Conservation (phyloP, 768 basidiomycete species). For the Zangia roseola region DNA sequence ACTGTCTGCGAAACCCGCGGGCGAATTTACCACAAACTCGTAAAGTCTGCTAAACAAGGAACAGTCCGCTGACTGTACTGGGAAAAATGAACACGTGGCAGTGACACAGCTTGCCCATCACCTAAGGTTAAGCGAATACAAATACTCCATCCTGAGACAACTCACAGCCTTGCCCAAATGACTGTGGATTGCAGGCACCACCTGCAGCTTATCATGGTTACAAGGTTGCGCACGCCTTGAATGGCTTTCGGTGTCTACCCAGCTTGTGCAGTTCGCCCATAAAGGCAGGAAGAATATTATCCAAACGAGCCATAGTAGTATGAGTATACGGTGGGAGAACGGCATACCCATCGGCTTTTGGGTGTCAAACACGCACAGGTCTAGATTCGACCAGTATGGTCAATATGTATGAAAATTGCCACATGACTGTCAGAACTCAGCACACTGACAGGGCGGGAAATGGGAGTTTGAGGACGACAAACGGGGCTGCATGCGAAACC, state of each 20-base stretch:
- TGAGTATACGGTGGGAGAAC: slow-evolving; percentile 1
- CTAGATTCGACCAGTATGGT: neutral
- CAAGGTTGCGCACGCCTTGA: too few species aligned
- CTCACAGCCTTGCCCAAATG: slow-evolving; percentile 11
- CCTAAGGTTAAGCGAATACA: slow-evolving; percentile 22
- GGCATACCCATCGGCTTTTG: slow-evolving; percentile 15
- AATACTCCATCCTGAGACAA: slow-evolving; percentile 12
- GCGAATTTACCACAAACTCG: slow-evolving; percentile 6
- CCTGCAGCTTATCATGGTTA: too few species aligned
- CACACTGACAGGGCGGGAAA: neutral
- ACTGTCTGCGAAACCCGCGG: slow-evolving; percentile 25
- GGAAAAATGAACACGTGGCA: slow-evolving; percentile 18
- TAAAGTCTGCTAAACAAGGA: slow-evolving; percentile 14
- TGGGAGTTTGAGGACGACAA: neutral
- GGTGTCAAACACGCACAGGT: neutral
- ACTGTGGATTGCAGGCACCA: too few species aligned
- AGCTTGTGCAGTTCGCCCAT: too few species aligned
- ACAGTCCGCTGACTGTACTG: slow-evolving; percentile 12
- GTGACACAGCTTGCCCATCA: neutral
- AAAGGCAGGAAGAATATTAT: too few species aligned
- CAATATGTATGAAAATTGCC: neutral
- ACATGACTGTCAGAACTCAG: neutral
- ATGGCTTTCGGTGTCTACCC: too few species aligned
- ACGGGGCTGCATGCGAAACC: too few species aligned
- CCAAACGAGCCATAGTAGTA: neutral